Percentiles rank a stretch among this genome's conserved stretches.
These are phyloP conservation scores for Aspergillus felis DNA, from an alignment of 2,329 filamentous ascomycete species.

Conservation along the genomic window DNA sequence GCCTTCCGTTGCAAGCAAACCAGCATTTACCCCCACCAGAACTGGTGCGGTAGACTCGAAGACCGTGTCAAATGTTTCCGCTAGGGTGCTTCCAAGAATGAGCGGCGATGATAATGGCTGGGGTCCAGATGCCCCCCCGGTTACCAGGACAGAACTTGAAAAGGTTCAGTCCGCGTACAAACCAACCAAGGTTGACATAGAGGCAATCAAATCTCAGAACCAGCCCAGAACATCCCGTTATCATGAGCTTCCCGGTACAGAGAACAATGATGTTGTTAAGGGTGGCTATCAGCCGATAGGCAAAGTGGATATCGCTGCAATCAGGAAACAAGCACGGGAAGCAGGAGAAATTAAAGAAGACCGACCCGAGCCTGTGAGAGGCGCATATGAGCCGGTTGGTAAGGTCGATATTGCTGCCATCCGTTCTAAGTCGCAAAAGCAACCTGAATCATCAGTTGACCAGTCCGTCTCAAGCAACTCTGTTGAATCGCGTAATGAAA, in stretches of 20 bases:
- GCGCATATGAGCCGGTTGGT: constrained; percentile 88
- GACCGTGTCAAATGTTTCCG: constrained; percentile 55
- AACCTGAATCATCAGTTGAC: constrained; percentile 38
- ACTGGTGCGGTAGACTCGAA: constrained; percentile 59
- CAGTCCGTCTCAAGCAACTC: constrained; percentile 43
- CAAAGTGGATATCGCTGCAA: constrained; percentile 94
- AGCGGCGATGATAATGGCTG: constrained; percentile 81
- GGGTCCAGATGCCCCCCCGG: constrained; percentile 88
- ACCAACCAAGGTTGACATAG: constrained; percentile 92
- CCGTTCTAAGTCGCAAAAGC: constrained; percentile 73
- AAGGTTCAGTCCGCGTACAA: constrained; percentile 92
- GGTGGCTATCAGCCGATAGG: constrained; percentile 91
- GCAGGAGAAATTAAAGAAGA: constrained; percentile 60
- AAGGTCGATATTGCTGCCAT: constrained; percentile 98
- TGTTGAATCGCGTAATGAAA: constrained; percentile 45
- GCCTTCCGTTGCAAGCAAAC: constrained; percentile 78
- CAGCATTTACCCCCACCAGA: constrained; percentile 78
- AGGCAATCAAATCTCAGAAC: constrained; percentile 72
- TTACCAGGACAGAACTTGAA: constrained; percentile 80
- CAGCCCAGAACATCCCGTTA: constrained; percentile 54
- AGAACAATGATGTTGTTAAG: constrained; percentile 63
- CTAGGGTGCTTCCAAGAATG: constrained; percentile 47
- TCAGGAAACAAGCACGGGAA: constrained; percentile 70
- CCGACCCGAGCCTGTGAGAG: constrained; percentile 79
- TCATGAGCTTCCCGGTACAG: constrained; percentile 45